Evolutionary conservation across 2,329 filamentous ascomycete genomes (phyloP).

Genomic region (Xylaria sp.): DNA sequence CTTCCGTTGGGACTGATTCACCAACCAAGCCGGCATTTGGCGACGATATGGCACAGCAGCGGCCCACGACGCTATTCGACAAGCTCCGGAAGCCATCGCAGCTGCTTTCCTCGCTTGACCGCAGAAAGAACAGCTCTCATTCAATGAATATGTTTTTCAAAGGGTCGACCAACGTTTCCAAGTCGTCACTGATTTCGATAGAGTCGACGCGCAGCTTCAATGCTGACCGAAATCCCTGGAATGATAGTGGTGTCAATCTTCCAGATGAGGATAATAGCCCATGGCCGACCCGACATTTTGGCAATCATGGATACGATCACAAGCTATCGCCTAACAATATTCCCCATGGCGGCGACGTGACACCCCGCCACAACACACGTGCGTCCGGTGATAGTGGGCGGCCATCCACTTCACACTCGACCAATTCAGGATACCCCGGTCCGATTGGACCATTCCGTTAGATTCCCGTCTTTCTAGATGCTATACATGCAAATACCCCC

Average conservation of each 20-base stretch:
- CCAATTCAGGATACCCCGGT: slow-evolving; percentile 94
- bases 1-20: slow-evolving; percentile 83
- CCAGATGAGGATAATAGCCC: slow-evolving; percentile 82
- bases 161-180: slow-evolving; percentile 89
- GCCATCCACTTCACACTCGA: slow-evolving; percentile 94
- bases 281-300: slow-evolving; percentile 71
- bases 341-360: slow-evolving; percentile 81
- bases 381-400: slow-evolving; percentile 91
- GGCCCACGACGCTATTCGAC: slow-evolving; percentile 84
- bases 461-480: slow-evolving; percentile 62
- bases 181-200: slow-evolving; percentile 94
- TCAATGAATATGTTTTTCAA: slow-evolving; percentile 92
- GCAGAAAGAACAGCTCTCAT: slow-evolving; percentile 92
- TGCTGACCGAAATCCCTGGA: slow-evolving; percentile 97
- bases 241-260: slow-evolving; percentile 95
- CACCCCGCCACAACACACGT: slow-evolving; percentile 84
- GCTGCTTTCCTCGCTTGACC: slow-evolving; percentile 82
- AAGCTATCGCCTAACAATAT: slow-evolving; percentile 68
- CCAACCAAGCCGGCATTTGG: slow-evolving; percentile 87
- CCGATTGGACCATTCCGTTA: slow-evolving; percentile 92
- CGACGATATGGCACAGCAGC: slow-evolving; percentile 82
- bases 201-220: slow-evolving; percentile 92
- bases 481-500: slow-evolving; percentile 66
- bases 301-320: slow-evolving; percentile 69
- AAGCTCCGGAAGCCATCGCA: slow-evolving; percentile 95